These are phyloP conservation scores for Aureobasidium melanogenum DNA, from an alignment of 2,329 filamentous ascomycete species.

Conservation along the genomic window DNA sequence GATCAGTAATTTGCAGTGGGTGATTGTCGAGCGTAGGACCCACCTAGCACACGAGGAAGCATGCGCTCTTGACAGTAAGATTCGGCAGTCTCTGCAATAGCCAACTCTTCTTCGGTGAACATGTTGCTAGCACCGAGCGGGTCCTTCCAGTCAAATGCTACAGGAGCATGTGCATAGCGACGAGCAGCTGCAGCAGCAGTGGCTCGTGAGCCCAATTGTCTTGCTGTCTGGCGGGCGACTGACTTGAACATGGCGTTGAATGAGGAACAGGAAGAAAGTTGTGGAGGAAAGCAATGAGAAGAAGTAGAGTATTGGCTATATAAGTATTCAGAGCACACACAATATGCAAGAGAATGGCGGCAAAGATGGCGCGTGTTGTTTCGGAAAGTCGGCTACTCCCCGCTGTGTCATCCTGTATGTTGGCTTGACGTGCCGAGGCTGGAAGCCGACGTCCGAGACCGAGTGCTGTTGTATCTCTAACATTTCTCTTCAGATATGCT, in stretches of 20 bases:
- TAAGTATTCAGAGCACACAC: background rate
- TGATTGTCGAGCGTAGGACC: background rate
- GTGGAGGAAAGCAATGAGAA: background rate
- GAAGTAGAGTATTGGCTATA: background rate
- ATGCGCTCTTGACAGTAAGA: constrained; percentile 89
- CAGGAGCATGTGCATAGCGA: constrained; percentile 34
- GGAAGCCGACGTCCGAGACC: constrained; percentile 6
- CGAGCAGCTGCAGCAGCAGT: constrained; percentile 24
- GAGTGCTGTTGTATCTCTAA: background rate
- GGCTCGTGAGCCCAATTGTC: constrained; percentile 30
- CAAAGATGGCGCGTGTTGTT: background rate
- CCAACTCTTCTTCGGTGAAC: constrained; percentile 81
- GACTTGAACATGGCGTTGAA: constrained; percentile 34
- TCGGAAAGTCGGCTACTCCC: constrained; percentile 9
- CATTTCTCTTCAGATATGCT: background rate
- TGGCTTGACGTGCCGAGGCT: constrained; percentile 4
- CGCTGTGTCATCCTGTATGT: background rate
- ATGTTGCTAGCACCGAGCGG: constrained; percentile 67
- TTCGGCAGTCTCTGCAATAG: constrained; percentile 83
- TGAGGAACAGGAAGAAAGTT: background rate
- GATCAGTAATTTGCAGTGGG: constrained; percentile 10
- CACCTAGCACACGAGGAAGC: constrained; percentile 77
- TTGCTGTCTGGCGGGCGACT: constrained; percentile 29
- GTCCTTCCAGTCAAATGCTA: constrained; percentile 81
- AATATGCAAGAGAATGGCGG: background rate